These are phyloP conservation scores for Alternaria sp. DNA, from an alignment of 2,329 filamentous ascomycete genomes.

Conservation along the genomic window DNA sequence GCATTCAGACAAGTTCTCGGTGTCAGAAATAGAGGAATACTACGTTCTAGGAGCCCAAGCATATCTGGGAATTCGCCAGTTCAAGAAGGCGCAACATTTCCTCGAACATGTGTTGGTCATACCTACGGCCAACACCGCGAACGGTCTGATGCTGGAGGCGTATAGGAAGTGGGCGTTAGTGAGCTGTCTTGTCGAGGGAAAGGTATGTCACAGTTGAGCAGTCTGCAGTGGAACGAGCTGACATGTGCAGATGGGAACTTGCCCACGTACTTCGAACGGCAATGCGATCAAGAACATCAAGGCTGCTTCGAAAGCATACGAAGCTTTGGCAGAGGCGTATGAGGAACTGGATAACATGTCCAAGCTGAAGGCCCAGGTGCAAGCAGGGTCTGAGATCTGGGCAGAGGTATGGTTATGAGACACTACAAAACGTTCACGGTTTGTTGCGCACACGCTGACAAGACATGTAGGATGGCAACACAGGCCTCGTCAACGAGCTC, in stretches of 20 bases:
- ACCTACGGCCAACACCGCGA: conserved; percentile 72
- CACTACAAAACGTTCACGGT: conserved; percentile 12
- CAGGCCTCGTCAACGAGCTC: conserved; percentile 74
- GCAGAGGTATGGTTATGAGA: conserved; percentile 56
- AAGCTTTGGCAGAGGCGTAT: conserved; percentile 74
- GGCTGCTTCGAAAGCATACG: conserved; percentile 73
- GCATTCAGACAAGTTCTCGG: conserved; percentile 64
- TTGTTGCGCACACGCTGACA: conserved; percentile 31
- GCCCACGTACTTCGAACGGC: conserved; percentile 66
- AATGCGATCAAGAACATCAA: conserved; percentile 66
- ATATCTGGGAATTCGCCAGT: conserved; percentile 57
- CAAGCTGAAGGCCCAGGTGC: conserved; percentile 71
- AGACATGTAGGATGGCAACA: conserved; percentile 70
- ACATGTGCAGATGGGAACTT: conserved; percentile 53
- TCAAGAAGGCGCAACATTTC: conserved; percentile 56
- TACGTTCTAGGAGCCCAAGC: conserved; percentile 61
- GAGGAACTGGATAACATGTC: conserved; percentile 56
- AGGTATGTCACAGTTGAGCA: conserved; percentile 50
- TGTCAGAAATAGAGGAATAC: conserved; percentile 63
- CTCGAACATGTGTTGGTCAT: conserved; percentile 64
- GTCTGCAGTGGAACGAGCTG: not conserved
- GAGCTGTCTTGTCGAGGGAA: conserved; percentile 75
- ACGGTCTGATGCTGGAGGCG: conserved; percentile 83
- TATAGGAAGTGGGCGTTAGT: conserved; percentile 92
- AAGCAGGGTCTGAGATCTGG: conserved; percentile 69